Evolutionary conservation across 306 rosid genomes (phyloP).

Genomic region (Cucumis sativus): DNA sequence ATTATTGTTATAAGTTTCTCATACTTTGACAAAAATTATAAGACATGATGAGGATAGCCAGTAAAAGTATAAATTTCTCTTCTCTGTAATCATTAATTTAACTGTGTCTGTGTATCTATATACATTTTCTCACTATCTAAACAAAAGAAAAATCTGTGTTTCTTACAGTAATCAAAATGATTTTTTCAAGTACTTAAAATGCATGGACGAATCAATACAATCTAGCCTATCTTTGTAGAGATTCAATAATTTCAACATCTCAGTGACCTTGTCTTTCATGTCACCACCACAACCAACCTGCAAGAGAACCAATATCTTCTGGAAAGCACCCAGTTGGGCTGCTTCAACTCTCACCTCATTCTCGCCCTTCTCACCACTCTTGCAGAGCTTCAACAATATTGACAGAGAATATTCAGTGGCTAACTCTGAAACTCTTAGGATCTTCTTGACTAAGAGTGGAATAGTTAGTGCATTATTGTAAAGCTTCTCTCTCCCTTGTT

Average conservation of each 20-base stretch:
- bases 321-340: constrained; percentile 54
- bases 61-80: background rate
- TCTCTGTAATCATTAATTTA: background rate
- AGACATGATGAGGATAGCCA: background rate
- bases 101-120: background rate
- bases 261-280: constrained; percentile 53
- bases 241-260: constrained; percentile 63
- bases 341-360: constrained; percentile 39
- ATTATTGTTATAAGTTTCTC: background rate
- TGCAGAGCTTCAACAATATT: constrained; percentile 60
- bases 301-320: constrained; percentile 68
- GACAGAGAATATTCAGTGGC: constrained; percentile 45
- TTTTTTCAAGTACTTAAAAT: constrained; percentile 54
- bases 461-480: constrained; percentile 49
- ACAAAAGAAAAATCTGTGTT: background rate
- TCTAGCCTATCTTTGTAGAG: constrained; percentile 33
- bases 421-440: constrained; percentile 48
- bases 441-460: constrained; percentile 70
- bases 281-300: constrained; percentile 62
- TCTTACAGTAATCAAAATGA: constrained; percentile 29
- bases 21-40: background rate
- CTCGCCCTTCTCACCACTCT: constrained; percentile 15
- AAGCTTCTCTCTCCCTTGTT: constrained; percentile 41
- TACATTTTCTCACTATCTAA: background rate
- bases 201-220: constrained; percentile 57